A percentile compares a stretch with the other conserved stretches of the same genome.
Evolutionary conservation across 352 stramenopile species (phyloP).

Genomic region (Phytophthora hybrid): DNA sequence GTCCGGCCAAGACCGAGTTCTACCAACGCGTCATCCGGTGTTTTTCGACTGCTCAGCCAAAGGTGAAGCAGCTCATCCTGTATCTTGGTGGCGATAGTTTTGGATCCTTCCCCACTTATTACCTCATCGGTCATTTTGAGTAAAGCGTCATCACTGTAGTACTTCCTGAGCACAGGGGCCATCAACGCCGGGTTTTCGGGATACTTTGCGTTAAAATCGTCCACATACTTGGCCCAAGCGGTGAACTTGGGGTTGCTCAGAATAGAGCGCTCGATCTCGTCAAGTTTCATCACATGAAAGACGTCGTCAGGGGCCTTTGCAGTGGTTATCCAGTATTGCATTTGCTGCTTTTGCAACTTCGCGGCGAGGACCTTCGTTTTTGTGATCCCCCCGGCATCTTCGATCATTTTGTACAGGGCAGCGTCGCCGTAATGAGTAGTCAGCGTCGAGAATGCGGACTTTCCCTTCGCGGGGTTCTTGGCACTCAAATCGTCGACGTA

Average conservation of each 20-base stretch:
- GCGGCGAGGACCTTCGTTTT: neutral
- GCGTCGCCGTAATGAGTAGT: neutral
- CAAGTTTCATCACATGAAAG: neutral
- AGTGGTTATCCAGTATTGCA: neutral
- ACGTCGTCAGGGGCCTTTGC: neutral
- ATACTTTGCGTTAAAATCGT: neutral
- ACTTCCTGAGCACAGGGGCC: neutral
- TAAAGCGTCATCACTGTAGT: neutral
- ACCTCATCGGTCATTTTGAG: neutral
- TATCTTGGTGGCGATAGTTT: neutral
- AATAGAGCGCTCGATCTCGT: neutral
- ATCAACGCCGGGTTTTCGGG: neutral
- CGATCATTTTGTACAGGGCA: neutral
- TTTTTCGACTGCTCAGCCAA: neutral
- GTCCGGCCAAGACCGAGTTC: neutral
- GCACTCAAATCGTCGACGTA: neutral
- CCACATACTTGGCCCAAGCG: neutral
- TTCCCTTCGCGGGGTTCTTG: neutral
- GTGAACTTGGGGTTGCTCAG: neutral
- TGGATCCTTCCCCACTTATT: neutral
- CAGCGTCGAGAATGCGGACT: neutral
- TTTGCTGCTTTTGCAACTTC: neutral
- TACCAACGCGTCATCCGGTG: neutral
- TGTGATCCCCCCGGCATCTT: no score
- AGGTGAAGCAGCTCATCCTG: neutral